phyloP scores from a whole-genome alignment of 83 land plant species.

The Isoetes engelmannii region DNA sequence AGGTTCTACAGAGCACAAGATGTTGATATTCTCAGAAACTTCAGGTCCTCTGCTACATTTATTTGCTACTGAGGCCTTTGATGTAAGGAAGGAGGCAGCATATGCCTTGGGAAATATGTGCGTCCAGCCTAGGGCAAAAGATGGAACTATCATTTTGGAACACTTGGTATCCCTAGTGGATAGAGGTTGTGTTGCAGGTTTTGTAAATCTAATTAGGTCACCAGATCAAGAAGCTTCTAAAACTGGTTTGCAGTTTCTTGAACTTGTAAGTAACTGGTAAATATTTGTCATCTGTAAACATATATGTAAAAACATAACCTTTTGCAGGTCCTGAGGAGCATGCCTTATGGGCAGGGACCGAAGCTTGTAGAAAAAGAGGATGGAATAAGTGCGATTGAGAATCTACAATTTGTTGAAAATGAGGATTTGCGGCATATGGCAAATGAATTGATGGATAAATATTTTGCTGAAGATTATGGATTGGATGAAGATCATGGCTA shows the following conservation, averaged over 20 bases:
- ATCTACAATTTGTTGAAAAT: conserved; percentile 89
- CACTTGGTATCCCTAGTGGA: conserved; percentile 64
- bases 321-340: conserved; percentile 73
- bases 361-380: conserved; percentile 88
- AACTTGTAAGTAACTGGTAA: conserved; percentile 54
- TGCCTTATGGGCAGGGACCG: conserved; percentile 83
- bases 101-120: conserved; percentile 87
- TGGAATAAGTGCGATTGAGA: conserved; percentile 92
- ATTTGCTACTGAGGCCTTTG: conserved; percentile 70
- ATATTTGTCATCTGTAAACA: not conserved
- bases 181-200: conserved; percentile 81
- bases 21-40: conserved; percentile 48
- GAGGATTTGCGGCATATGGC: conserved; percentile 85
- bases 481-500: conserved; percentile 48
- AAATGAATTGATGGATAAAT: conserved; percentile 72
- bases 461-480: conserved; percentile 88
- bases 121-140: conserved; percentile 52
- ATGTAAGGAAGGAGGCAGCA: conserved; percentile 87
- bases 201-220: conserved; percentile 70
- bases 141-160: conserved; percentile 46
- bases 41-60: conserved; percentile 49
- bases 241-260: conserved; percentile 87
- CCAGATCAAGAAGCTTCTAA: conserved; percentile 87
- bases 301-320: not conserved
- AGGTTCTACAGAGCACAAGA: conserved; percentile 83